Evolutionary conservation across 2,329 filamentous ascomycete species (phyloP), one percentile per base, ranked within the genome.

Genomic region (Neopestalotiopsis sp.): DNA sequence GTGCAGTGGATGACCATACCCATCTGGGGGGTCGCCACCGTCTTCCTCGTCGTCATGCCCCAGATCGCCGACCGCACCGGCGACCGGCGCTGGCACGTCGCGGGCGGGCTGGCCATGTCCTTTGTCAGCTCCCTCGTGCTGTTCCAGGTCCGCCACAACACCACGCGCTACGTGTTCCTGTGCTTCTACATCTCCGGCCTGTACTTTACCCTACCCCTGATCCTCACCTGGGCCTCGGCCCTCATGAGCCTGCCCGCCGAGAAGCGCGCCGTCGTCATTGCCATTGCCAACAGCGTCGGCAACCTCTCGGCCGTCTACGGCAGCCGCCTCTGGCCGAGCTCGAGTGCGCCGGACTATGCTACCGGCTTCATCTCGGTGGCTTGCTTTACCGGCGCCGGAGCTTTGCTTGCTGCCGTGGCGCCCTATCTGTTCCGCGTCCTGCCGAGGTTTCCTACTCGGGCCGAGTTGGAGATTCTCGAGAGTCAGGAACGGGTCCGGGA

Each of bases 1-100:
- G 58, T 28, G 30, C 58, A 61, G 32, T 61, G 30, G 20, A 61
- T 61, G 58, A 61, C 30, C 14, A 28, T 61, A n/a, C 58, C 30
- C 32, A 38, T 38, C 32, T 61, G 58, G 58, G 28, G 12, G 2
- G 58, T 61, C 58, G 58, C 14, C 7, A 34, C 58, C 14, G 58
- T 61, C 30, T 61, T 61, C 28, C 20, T 28, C 7, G n/a, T 61
- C 28, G 58, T 61, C 6, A 32, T 61, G 24, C 24, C 52, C 3
- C 52, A 58, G 24, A 20, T 30, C 17, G 52, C 24, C 10, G 58
- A 61, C 32, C 20, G 58, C 10, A 17, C 14, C 20, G 14, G 28
- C 20, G 58, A 61, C 32, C 20, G 58, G 7, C 20, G 58, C 20
- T 34, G 20, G 58, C 58, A 28, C 14, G n/a, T 61, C 10, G 20